Evolutionary conservation across 208 protist species (phyloP).

Genomic region (Herpetomonas muscarum): DNA sequence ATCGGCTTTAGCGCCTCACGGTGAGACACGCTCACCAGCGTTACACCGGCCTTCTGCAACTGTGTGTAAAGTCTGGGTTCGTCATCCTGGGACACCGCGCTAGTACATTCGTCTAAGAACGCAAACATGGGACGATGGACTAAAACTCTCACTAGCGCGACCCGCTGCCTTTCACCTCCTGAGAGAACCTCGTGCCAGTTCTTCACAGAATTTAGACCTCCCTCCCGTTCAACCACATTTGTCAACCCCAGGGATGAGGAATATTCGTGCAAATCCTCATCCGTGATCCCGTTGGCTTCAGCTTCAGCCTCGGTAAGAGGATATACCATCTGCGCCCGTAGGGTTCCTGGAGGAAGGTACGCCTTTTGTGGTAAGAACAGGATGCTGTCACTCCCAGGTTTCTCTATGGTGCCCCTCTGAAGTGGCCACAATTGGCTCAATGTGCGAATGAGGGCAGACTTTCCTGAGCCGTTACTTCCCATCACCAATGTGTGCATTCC

Average conservation of each 20-base stretch:
- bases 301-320: constrained; percentile 33
- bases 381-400: constrained; percentile 29
- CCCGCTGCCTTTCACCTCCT: constrained; percentile 85
- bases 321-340: constrained; percentile 82
- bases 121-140: constrained; percentile 76
- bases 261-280: constrained; percentile 47
- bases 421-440: constrained; percentile 76
- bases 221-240: constrained; percentile 69
- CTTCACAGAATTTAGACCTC: constrained; percentile 64
- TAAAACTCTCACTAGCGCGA: constrained; percentile 80
- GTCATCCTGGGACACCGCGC: constrained; percentile 81
- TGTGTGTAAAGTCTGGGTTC: constrained; percentile 64
- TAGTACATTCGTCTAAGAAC: constrained; percentile 91
- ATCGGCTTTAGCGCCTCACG: constrained; percentile 55
- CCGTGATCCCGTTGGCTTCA: constrained; percentile 18
- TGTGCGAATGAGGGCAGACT: constrained; percentile 74
- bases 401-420: constrained; percentile 38
- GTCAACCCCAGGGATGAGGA: constrained; percentile 46
- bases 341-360: constrained; percentile 76
- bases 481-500: constrained; percentile 74
- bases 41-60: constrained; percentile 69
- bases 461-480: constrained; percentile 88
- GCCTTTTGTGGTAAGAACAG: constrained; percentile 73
- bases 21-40: constrained; percentile 84
- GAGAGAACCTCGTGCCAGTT: constrained; percentile 88